Evolutionary conservation across 768 basidiomycete species (phyloP).

Genomic region (Lenzites betulinus): DNA sequence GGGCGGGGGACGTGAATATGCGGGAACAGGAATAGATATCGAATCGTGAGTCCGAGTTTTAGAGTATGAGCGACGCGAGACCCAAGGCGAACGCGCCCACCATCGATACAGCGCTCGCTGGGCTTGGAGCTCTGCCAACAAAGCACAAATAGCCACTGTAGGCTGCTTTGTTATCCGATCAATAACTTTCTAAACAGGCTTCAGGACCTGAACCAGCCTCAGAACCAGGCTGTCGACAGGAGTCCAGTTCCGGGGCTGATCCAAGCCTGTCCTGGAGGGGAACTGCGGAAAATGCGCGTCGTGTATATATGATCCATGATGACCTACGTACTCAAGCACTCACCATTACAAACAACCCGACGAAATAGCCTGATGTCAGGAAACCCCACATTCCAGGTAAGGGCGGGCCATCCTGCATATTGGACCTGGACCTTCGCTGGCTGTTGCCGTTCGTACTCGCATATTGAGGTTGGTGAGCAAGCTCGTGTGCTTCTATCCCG

Average conservation of each 20-base stretch:
- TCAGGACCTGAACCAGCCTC: too few relatives aligned
- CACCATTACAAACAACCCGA: slow-evolving; percentile 69
- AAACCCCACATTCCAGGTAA: slow-evolving; percentile 71
- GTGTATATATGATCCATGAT: background rate
- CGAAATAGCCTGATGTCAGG: slow-evolving; percentile 71
- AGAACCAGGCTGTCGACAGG: too few relatives aligned
- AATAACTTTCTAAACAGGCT: too few relatives aligned
- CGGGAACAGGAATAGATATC: background rate
- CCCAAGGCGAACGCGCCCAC: slow-evolving; percentile 14
- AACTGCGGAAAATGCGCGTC: too few relatives aligned
- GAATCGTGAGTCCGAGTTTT: slow-evolving; percentile 6
- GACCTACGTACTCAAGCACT: slow-evolving; percentile 18
- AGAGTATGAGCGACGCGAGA: slow-evolving; percentile 15
- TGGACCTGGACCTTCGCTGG: slow-evolving; percentile 2
- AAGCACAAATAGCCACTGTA: too few relatives aligned
- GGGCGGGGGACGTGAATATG: background rate
- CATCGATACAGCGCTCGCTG: slow-evolving; percentile 6
- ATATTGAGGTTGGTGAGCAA: background rate
- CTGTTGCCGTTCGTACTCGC: background rate
- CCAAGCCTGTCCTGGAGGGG: too few relatives aligned
- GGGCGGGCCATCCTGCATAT: slow-evolving; percentile 8
- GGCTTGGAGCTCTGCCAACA: too few relatives aligned
- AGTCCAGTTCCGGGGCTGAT: too few relatives aligned
- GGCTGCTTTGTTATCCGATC: too few relatives aligned
- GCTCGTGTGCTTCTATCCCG: slow-evolving; percentile 6